Base-by-base conservation (phyloP, 768 basidiomycete species). In the Pisolithus microcarpus region DNA sequence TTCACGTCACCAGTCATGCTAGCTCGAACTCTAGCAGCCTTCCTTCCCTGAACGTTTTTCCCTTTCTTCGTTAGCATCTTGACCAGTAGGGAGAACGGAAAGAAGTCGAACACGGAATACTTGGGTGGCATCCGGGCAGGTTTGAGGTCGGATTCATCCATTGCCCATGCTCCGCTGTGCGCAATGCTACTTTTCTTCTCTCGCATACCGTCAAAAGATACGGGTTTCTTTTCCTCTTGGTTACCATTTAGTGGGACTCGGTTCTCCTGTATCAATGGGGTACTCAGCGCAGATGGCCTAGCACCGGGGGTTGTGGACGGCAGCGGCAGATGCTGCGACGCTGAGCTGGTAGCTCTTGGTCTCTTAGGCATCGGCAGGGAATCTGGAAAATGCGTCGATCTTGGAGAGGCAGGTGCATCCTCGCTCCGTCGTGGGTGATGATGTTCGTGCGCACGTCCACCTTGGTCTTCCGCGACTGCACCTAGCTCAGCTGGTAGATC, bases 11-110 rank as follows among this genome's bases (percentile, higher is more conserved):
- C 63, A 42, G 46, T 70, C 62, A 80, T 64, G 60, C 70, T 74
- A 9, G 83, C 83, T 40, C 79, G 69, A 21, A 79, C 49, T 44
- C 71, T 68, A 7, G 80, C 79, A 0, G 77, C 82, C 58, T 77
- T 82, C 65, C 77, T 83, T n/a, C 84, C 84, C 55, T 76, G 76
- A 23, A 84, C 58, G 15, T 76, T 67, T 49, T 65, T 70, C 0
- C 82, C 81, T 10, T 66, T 62, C 53, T 73, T 70, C 7, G 74
- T 70, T 36, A 85, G 63, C 38, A 62, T 64, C 30, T 66, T 58
- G 4, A 81, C 75, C 23, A 83, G 58, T 6, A 85, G 65, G 28
- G 85, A 84, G 64, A 87, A 83, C 16, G 85, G 84, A 67, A 84
- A 86, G 7, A 85, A 53, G 59, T 86, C 84, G 51, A 84, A 78